Base-by-base conservation (phyloP, 2,329 filamentous ascomycete genomes). In the Aspergillus quadricinctus region DNA sequence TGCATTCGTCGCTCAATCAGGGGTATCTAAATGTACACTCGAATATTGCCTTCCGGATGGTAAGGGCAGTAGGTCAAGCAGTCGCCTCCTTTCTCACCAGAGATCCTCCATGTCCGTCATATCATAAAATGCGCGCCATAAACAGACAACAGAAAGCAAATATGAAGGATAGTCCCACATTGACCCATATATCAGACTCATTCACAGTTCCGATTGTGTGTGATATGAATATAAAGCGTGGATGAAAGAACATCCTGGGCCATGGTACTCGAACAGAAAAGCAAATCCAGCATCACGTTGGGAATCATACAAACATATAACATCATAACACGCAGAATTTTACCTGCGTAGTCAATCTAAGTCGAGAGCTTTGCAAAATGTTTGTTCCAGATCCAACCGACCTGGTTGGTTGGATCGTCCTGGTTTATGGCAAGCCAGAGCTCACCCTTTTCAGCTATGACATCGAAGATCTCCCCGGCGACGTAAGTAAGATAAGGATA, bases 311-410 rank as follows among this genome's bases (percentile, higher is more conserved):
- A 50, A 53, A 54, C 55, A 50, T 55, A 57, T 52, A 56, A 37
- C 55, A 50, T 43, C 29, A 54, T 49, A 28, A 41, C 41, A 52
- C 52, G 35, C 48, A 23, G 49, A 27, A 29, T 45, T 19, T n/a
- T 41, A 48, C 17, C 50, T 37, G 45, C 21, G 52, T 35, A 48
- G 40, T 21, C 23, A 19, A 8, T 48, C 62, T 56, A 71, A 21
- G 48, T 56, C 17, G 65, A 66, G 21, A 84, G 69, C 54, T 80
- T 80, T 45, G 88, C 88, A 80, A 99, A 99, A 77, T 99, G 94
- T 74, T 97, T 97, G 67, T 92, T 96, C 94, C 94, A 99, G 67
- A 99, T 96, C 94, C 94, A 99, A 52, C 94, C 94, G 35, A 97
- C 87, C 62, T 86, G 82, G 62, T 88, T 83, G 10, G 79, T 81